Evolutionary conservation across 1,139 yeast species (phyloP), one percentile per base, ranked within the genome.

Genomic region (Candida sanyaensis): DNA sequence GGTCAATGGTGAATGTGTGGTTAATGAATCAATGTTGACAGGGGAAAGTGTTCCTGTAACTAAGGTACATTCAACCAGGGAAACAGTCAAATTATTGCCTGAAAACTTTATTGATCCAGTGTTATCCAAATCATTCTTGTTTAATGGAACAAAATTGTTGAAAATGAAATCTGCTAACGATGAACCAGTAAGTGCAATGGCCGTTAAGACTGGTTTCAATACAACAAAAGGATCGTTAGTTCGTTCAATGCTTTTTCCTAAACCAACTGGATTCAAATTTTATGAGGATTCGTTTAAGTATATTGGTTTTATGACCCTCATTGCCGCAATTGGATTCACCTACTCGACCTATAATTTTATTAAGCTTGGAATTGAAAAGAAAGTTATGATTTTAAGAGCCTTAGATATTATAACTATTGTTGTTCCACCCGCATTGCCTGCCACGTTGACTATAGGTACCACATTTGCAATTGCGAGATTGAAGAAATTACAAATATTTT

Each of bases 11-110:
- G 98, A 91, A 62, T 89, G 96, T 65, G 90, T 93, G 49, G 87
- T 92, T 13, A 93, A 93, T 65, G 98, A 92, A 63, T 88, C 96
- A 9, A 92, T 92, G 96, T 77, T 92, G 30, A 93, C 98, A 0
- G 99, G 99, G 37, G 99, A 93, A 64, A 90, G 97, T 49, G 98
- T 93, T 1, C 99, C 99, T 0, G 96, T 93, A 2, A 81, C 97
- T 0, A 93, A 93, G 63, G 55, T 75, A 5, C 78, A 87, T 3
- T 91, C 96, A 1, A 71, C 79, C 0, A 79, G 78, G 27, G 90
- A 83, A 17, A 78, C 85, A 0, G 78, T 90, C 39, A 70, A 71
- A 29, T 73, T 72, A 13, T 66, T 90, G 38, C 75, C 80, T 21
- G 73, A 72, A 41, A 85, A 80, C 58, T 80, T 81, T 57, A 80